Evolutionary conservation across 2,329 filamentous ascomycete genomes (phyloP), one percentile per base, ranked within the genome.

Genomic region (Ceratocystis cacaofunesta): DNA sequence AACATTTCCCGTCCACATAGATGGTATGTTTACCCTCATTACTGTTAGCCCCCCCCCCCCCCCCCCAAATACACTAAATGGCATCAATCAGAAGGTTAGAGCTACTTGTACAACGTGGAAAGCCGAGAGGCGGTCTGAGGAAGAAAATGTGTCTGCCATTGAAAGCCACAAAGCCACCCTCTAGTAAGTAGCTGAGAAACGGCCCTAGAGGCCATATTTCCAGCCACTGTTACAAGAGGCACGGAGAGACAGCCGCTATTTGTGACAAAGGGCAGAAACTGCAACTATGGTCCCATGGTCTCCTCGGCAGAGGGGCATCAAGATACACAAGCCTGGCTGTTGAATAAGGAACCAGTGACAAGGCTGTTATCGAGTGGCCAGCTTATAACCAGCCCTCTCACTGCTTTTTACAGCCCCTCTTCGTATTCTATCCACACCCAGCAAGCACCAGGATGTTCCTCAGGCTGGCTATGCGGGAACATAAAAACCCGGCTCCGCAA

Each of bases 111-210:
- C n/a, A 12, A 58, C 52, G 3, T 58, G 15, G 17, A 58, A 50
- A 58, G 52, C 52, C 52, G 52, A 58, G 52, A 32, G 52, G 52
- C 52, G 52, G 52, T 58, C 52, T 58, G 52, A 32, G 28, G 52
- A 58, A 32, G 25, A 32, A 32, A 19, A 25, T 58, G 19, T 25
- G 19, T n/a, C 25, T 58, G 12, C 8, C 52, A 10, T 10, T 28
- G 17, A 17, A 28, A 17, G 22, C 25, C 52, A 28, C n/a, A 58
- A 58, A 25, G 25, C 28, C 52, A 30, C 52, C 7, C n/a, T 30
- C 12, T 58, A 25, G 52, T 17, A 58, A 6, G n/a, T 7, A 58
- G 28, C 25, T 58, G 52, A 58, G 17, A 28, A 30, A 5, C 15
- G 4, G 17, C 52, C 52, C 10, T 17, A 58, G 52, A 58, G 52